These are phyloP conservation scores for Medicago ruthenica DNA, from an alignment of 306 rosid species.

Conservation along the genomic window DNA sequence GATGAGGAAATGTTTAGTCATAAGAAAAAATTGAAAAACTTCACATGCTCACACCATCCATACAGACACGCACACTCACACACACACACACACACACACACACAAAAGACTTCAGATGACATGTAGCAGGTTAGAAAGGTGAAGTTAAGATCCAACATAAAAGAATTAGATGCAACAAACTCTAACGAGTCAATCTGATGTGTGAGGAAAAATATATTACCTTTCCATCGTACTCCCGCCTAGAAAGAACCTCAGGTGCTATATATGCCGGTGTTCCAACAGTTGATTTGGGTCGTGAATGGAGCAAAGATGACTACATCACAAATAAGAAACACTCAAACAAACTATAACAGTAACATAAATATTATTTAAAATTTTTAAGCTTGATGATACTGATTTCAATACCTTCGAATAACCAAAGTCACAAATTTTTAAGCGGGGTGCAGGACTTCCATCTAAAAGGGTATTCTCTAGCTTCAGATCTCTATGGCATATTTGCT, in stretches of 20 bases:
- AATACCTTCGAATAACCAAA: conserved; percentile 73
- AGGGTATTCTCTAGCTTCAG: conserved; percentile 70
- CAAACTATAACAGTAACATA: not conserved
- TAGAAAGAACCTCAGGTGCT: conserved; percentile 75
- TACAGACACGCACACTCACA: not conserved
- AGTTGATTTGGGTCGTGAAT: conserved; percentile 71
- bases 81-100: not conserved
- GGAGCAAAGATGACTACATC: conserved; percentile 68
- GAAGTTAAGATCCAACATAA: conserved; percentile 23
- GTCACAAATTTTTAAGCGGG: conserved; percentile 72
- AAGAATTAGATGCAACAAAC: conserved; percentile 28
- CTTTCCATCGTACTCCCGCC: conserved; percentile 71
- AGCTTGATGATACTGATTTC: conserved; percentile 19
- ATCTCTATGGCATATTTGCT: conserved; percentile 77
- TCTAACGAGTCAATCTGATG: not conserved
- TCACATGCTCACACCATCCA: not conserved
- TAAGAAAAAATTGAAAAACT: not conserved
- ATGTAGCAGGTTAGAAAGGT: not conserved
- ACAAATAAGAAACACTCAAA: conserved; percentile 24
- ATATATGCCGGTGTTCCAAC: conserved; percentile 78
- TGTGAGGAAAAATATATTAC: conserved; percentile 40
- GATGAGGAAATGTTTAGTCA: not conserved
- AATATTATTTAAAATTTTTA: conserved; percentile 7
- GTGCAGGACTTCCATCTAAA: conserved; percentile 76
- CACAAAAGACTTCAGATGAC: not conserved